Percentiles rank a stretch among this genome's conserved stretches.
These are phyloP conservation scores for Arachnomyces sp. DNA, from an alignment of 2,329 filamentous ascomycete species.

Conservation along the genomic window DNA sequence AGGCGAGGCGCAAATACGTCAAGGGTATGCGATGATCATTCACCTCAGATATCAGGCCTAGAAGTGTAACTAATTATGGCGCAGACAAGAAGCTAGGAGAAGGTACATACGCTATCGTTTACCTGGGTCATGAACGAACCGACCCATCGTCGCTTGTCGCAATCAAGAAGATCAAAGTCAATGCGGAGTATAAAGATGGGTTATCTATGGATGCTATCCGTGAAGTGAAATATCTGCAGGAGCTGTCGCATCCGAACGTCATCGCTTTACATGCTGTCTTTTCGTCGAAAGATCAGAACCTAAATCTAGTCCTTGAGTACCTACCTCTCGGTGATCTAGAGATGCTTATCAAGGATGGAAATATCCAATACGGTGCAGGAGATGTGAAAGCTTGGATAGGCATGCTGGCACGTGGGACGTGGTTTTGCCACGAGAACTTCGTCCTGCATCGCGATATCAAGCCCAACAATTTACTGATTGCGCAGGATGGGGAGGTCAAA, in stretches of 20 bases:
- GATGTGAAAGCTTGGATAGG: constrained; percentile 99
- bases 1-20: constrained; percentile 79
- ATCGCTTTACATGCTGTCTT: constrained; percentile 89
- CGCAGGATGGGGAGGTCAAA: constrained; percentile 86
- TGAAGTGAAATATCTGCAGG: constrained; percentile 91
- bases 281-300: constrained; percentile 90
- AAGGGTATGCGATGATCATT: constrained; percentile 52
- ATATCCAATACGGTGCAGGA: constrained; percentile 73
- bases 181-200: constrained; percentile 67
- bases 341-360: constrained; percentile 81
- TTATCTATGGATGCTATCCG: constrained; percentile 91
- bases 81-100: constrained; percentile 84
- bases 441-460: constrained; percentile 97
- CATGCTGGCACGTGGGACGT: constrained; percentile 87
- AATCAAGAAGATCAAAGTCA: constrained; percentile 49
- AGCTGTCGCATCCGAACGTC: constrained; percentile 91
- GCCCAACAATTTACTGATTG: constrained; percentile 94
- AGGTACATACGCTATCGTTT: constrained; percentile 95
- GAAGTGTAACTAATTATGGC: constrained; percentile 1
- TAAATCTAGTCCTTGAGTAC: constrained; percentile 92
- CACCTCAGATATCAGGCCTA: background rate
- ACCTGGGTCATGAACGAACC: constrained; percentile 69
- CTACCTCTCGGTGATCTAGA: constrained; percentile 90
- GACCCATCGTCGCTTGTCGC: constrained; percentile 72
- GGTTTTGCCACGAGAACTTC: constrained; percentile 94